Evolutionary conservation across 2,329 filamentous ascomycete genomes (phyloP).

Genomic region (Hansfordia pulvinata): DNA sequence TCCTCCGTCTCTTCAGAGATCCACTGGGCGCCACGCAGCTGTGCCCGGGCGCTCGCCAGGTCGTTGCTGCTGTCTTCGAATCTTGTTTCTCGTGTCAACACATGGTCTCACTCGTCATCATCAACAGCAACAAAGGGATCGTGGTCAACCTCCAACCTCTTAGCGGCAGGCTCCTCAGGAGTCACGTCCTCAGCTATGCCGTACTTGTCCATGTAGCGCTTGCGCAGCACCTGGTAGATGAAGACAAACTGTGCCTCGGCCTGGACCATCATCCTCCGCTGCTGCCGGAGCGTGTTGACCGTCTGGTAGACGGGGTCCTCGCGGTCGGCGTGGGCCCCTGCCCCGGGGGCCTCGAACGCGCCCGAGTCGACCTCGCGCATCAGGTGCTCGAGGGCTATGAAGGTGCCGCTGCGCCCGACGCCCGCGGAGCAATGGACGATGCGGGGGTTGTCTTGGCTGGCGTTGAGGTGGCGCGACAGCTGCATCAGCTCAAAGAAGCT

Average conservation of each 20-base stretch:
- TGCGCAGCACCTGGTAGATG: conserved; percentile 73
- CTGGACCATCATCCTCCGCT: conserved; percentile 93
- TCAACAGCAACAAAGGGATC: conserved; percentile 26
- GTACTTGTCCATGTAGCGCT: conserved; percentile 58
- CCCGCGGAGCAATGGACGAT: conserved; percentile 84
- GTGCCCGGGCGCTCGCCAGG: too few species aligned
- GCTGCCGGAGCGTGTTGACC: conserved; percentile 69
- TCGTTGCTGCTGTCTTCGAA: too few species aligned
- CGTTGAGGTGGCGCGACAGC: conserved; percentile 47
- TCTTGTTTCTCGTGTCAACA: not conserved
- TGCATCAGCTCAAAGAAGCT: conserved; percentile 58
- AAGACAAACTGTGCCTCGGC: conserved; percentile 74
- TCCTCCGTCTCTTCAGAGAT: too few species aligned
- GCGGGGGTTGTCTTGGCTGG: conserved; percentile 51
- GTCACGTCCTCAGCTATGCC: conserved; percentile 20
- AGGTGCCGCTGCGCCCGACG: conserved; percentile 87
- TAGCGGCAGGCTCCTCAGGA: conserved; percentile 31
- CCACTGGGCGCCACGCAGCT: too few species aligned
- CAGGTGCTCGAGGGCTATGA: conserved; percentile 90
- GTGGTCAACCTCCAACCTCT: conserved; percentile 34
- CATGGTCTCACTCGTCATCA: conserved; percentile 7
- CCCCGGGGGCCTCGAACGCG: conserved; percentile 47
- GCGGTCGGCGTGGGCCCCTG: too few species aligned
- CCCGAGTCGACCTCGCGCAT: conserved; percentile 70
- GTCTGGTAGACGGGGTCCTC: conserved; percentile 63